A percentile compares a stretch with the other conserved stretches of the same genome.
Evolutionary conservation across 495 filamentous ascomycete genomes (phyloP).

Genomic region (Penicillium turbatum): DNA sequence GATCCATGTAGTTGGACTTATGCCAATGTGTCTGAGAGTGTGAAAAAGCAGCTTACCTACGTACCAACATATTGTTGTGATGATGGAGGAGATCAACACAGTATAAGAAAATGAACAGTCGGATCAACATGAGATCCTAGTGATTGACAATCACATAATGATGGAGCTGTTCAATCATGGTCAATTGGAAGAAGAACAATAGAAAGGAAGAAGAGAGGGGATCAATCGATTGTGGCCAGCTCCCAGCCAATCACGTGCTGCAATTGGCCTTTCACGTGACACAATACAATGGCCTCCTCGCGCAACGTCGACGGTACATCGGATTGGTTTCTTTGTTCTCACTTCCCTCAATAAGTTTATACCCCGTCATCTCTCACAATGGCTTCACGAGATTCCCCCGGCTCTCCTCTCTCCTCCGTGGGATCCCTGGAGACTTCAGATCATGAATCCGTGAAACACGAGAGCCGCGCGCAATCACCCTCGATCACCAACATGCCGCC

Average conservation of each 20-base stretch:
- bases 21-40: neutral
- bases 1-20: neutral
- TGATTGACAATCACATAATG: neutral
- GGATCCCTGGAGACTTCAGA: constrained; percentile 47
- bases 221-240: neutral
- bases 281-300: neutral
- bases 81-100: neutral
- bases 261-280: neutral
- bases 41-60: constrained; percentile 4
- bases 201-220: neutral
- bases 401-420: constrained; percentile 50
- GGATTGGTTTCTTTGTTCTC: neutral
- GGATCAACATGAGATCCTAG: neutral
- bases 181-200: neutral
- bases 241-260: neutral
- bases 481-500: constrained; percentile 45
- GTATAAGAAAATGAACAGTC: neutral
- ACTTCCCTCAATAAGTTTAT: neutral
- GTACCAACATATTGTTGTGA: neutral
- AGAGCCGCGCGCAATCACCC: constrained; percentile 37
- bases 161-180: neutral
- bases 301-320: neutral
- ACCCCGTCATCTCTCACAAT: constrained; percentile 20
- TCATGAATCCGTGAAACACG: constrained; percentile 46
- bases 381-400: constrained; percentile 44